Conservation (phyloP, 208 protist species). For the Leptomonas pyrrhocoris region DNA sequence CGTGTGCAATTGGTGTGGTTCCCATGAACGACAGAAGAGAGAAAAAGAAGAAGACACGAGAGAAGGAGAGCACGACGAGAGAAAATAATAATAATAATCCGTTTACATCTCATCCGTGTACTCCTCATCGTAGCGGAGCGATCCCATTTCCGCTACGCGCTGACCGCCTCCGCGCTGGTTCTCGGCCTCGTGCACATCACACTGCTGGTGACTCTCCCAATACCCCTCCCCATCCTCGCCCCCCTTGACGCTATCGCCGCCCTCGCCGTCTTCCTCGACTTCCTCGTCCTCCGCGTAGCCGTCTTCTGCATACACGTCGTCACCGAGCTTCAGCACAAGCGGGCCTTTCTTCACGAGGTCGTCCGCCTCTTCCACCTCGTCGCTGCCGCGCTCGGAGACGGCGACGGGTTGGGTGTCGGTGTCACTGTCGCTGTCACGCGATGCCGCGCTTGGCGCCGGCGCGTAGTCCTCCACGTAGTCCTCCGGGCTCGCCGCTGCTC, state of each 20-base stretch:
- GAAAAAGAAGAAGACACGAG: background rate
- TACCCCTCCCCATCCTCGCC: slow-evolving; percentile 3
- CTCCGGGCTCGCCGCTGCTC: too few species aligned
- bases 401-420: slow-evolving; percentile 54
- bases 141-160: background rate
- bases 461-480: slow-evolving; percentile 7
- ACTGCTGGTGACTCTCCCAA: background rate
- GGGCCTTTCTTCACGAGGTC: slow-evolving; percentile 40
- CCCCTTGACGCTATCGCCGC: slow-evolving; percentile 6
- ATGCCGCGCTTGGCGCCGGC: slow-evolving; percentile 20
- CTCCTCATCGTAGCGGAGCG: slow-evolving; percentile 3
- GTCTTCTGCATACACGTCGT: slow-evolving; percentile 42
- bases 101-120: slow-evolving; percentile 4
- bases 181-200: too few species aligned
- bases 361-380: slow-evolving; percentile 41
- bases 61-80: background rate
- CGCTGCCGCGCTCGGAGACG: slow-evolving; percentile 42
- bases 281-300: slow-evolving; percentile 28
- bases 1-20: background rate
- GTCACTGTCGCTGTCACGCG: slow-evolving; percentile 10
- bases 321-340: slow-evolving; percentile 38
- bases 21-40: background rate
- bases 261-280: slow-evolving; percentile 15
- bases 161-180: too few species aligned
- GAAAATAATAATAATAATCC: slow-evolving; percentile 1